Evolutionary conservation across 2,329 filamentous ascomycete species (phyloP), one percentile per base, ranked within the genome.

Genomic region (Xylariaceae sp.): DNA sequence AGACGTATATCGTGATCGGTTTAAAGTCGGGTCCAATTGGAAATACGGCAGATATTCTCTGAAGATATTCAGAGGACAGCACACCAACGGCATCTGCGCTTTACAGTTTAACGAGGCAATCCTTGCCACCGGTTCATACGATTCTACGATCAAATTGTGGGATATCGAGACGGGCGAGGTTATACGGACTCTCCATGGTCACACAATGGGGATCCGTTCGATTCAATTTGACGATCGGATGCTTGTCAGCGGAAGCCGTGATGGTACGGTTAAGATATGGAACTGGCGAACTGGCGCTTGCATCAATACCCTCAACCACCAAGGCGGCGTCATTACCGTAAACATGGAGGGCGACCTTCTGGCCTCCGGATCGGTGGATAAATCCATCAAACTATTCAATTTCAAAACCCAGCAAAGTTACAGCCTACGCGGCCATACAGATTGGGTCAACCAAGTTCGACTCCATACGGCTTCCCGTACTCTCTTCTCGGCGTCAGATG

Each of bases 361-460:
- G 18, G 93, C 91, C 0, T 96, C 92, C 0, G 95, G 91, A 0
- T 96, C 92, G 1, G 88, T 93, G 61, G 95, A 99, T 74, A 87
- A 86, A 71, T 93, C 89, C 1, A 88, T 98, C 73, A 92, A 93
- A 71, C 88, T 99, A 44, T 97, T 93, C 84, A 93, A 96, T 72
- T 95, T 96, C 67, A 84, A 89, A 66, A 90, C 89, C 56, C 91
- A 91, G 71, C 87, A 90, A 50, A 89, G 88, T 0, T 96, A 89
- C 65, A 82, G 86, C 49, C 80, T 99, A 12, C 86, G 88, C 20
- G 93, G 93, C 7, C 95, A 99, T 71, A 85, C 81, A 0, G 93
- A 98, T 72, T 98, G 93, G 90, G 93, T 99, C 67, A 99, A 99
- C 74, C 88, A 90, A n/a, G 93, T 98, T 29, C 89, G 89, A 63